Evolutionary conservation across 805 yeast genomes (phyloP), one percentile per base, ranked within the genome.

Genomic region (Nakazawaea wickerhamii): DNA sequence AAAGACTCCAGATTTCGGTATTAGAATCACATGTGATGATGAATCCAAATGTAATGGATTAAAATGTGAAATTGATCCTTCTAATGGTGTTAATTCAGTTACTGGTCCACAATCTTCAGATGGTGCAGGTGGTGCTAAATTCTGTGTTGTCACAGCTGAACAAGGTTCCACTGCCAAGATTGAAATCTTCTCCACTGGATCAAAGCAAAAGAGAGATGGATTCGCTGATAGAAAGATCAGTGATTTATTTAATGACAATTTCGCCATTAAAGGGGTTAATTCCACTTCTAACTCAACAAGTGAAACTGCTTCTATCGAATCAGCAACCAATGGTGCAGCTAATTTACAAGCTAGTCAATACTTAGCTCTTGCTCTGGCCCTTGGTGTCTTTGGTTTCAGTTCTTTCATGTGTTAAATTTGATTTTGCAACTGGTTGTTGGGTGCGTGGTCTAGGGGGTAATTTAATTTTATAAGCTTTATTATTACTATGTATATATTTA

Each of bases 1-100:
- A 53, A 62, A 62, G 3, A 66, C 62, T 48, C 95, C 95, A 35
- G 58, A 57, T 23, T 86, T 78, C 52, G 96, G 96, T 53, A 55
- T 88, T 50, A 74, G 79, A 57, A 69, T 88, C 52, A 75, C 78
- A 7, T 88, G 96, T 65, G 84, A 79, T 44, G 84, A 81, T 53
- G 75, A 71, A 40, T 65, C 74, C 39, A 67, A 77, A 52, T 87
- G 96, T 63, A 68, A 67, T 48, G 95, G 95, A n/a, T 65, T 76
- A 41, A 71, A 81, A n/a, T 88, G 96, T 64, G 83, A 77, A 50
- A 86, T 88, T 55, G 84, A 88, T 56, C 95, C 96, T 38, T 66
- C 76, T 28, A 67, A 65, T 39, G 83, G 77, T 30, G 70, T 80
- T 50, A 84, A 86, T 65, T 69, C 68, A 40, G 73, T 78, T 27